phyloP scores from a whole-genome alignment of 78 protist species.

The Speleostelium caveatum region DNA sequence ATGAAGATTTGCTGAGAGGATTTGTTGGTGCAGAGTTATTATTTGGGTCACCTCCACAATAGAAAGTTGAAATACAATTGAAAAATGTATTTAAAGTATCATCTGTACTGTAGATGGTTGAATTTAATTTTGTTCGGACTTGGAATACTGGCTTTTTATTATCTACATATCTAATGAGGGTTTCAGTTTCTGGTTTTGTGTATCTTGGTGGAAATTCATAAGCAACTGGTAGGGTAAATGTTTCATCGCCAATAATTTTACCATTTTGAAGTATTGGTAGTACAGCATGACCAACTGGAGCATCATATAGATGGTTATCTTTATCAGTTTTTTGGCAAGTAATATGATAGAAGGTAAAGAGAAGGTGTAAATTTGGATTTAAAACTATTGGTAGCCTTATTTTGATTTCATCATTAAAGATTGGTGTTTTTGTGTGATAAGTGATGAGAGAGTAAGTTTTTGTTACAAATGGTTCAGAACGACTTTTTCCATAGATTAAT shows the following conservation, averaged over 20 bases:
- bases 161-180: slow-evolving; percentile 37
- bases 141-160: slow-evolving; percentile 71
- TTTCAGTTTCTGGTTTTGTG: slow-evolving; percentile 42
- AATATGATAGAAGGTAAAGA: slow-evolving; percentile 80
- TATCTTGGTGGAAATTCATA: slow-evolving; percentile 63
- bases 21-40: too few species aligned
- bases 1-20: background rate
- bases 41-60: background rate
- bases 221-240: slow-evolving; percentile 33
- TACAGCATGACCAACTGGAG: slow-evolving; percentile 64
- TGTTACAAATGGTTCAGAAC: slow-evolving; percentile 11
- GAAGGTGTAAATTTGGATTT: slow-evolving; percentile 24
- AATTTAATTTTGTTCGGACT: slow-evolving; percentile 50
- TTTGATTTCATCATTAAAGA: slow-evolving; percentile 75
- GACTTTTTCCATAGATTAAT: slow-evolving; percentile 54
- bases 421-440: slow-evolving; percentile 77
- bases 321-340: slow-evolving; percentile 62
- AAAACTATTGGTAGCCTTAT: slow-evolving; percentile 47
- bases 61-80: slow-evolving; percentile 9
- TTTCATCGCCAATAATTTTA: slow-evolving; percentile 47
- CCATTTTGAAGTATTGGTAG: slow-evolving; percentile 53
- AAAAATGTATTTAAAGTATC: slow-evolving; percentile 38
- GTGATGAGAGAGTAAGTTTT: slow-evolving; percentile 31
- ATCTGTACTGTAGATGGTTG: slow-evolving; percentile 27
- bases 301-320: slow-evolving; percentile 1